phyloP scores from a whole-genome alignment of 2,329 filamentous ascomycete species.

The Leptographium radiaticola region DNA sequence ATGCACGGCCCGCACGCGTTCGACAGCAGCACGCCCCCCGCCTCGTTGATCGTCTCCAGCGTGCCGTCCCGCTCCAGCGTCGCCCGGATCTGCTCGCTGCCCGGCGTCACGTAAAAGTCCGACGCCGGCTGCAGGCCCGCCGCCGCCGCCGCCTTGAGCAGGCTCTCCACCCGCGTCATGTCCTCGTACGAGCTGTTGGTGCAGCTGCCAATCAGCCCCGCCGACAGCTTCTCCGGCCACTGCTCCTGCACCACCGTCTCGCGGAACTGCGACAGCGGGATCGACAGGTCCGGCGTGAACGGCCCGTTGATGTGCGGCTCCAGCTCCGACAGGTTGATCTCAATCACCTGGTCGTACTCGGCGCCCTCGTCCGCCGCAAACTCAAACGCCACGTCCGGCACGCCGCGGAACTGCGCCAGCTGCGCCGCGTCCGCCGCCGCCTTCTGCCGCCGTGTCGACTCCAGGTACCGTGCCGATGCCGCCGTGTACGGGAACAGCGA shows the following conservation, averaged over 20 bases:
- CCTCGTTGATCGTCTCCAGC: conserved; percentile 70
- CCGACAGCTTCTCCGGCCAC: conserved; percentile 85
- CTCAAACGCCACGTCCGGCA: conserved; percentile 27
- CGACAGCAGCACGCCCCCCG: conserved; percentile 79
- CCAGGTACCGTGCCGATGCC: conserved; percentile 72
- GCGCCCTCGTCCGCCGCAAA: conserved; percentile 69
- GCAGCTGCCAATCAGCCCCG: conserved; percentile 92
- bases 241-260: conserved; percentile 68
- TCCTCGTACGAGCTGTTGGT: conserved; percentile 99
- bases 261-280: conserved; percentile 81
- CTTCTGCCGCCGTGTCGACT: conserved; percentile 63
- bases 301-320: conserved; percentile 97
- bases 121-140: conserved; percentile 84
- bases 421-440: conserved; percentile 56
- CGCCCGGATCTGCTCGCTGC: conserved; percentile 91
- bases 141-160: conserved; percentile 79
- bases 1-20: conserved; percentile 94
- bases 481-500: conserved; percentile 88
- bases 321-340: conserved; percentile 76
- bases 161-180: conserved; percentile 88
- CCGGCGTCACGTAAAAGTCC: conserved; percentile 92
- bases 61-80: conserved; percentile 85
- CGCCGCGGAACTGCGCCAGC: conserved; percentile 39
- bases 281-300: conserved; percentile 90
- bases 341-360: conserved; percentile 81